phyloP scores from a whole-genome alignment of 352 stramenopile genomes.

The Phytopythium kandeliae region DNA sequence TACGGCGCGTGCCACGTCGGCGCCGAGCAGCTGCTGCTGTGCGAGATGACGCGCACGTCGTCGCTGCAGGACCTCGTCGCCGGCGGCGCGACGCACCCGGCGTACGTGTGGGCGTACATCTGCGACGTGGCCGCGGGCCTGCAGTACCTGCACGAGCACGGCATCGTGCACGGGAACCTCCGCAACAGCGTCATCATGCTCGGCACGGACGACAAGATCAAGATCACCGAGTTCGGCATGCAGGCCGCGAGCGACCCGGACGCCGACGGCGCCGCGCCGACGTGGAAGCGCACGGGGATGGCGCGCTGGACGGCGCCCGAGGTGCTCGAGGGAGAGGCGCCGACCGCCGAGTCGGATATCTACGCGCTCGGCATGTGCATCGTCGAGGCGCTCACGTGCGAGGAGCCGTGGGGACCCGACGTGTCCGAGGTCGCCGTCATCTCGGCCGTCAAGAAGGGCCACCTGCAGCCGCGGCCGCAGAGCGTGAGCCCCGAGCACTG shows the following conservation, averaged over 20 bases:
- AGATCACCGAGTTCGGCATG: slow-evolving; percentile 21
- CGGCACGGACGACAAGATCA: slow-evolving; percentile 12
- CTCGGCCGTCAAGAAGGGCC: slow-evolving; percentile 9
- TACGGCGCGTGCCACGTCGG: slow-evolving; percentile 23
- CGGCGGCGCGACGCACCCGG: slow-evolving; percentile 3
- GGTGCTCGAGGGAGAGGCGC: slow-evolving; percentile 14
- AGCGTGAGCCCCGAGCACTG: slow-evolving; percentile 6
- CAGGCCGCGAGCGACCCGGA: slow-evolving; percentile 1
- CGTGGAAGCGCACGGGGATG: background rate
- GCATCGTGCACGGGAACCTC: slow-evolving; percentile 18
- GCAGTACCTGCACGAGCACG: slow-evolving; percentile 15
- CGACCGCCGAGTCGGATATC: slow-evolving; percentile 19
- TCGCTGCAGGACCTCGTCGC: slow-evolving; percentile 5
- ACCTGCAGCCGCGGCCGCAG: slow-evolving; percentile 6
- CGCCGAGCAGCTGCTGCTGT: slow-evolving; percentile 4
- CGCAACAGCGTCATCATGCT: slow-evolving; percentile 21
- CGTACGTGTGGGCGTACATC: slow-evolving; percentile 12
- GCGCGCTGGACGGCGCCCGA: slow-evolving; percentile 25
- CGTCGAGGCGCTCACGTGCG: slow-evolving; percentile 19
- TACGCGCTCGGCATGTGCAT: slow-evolving; percentile 33
- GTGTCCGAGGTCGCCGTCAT: slow-evolving; percentile 13
- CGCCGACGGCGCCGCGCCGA: background rate
- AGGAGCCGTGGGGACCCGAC: slow-evolving; percentile 14
- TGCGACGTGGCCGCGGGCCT: slow-evolving; percentile 17
- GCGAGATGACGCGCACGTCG: slow-evolving; percentile 7